Base-by-base conservation (phyloP, 129 eudicot genomes). In the Escallonia rubra region DNA sequence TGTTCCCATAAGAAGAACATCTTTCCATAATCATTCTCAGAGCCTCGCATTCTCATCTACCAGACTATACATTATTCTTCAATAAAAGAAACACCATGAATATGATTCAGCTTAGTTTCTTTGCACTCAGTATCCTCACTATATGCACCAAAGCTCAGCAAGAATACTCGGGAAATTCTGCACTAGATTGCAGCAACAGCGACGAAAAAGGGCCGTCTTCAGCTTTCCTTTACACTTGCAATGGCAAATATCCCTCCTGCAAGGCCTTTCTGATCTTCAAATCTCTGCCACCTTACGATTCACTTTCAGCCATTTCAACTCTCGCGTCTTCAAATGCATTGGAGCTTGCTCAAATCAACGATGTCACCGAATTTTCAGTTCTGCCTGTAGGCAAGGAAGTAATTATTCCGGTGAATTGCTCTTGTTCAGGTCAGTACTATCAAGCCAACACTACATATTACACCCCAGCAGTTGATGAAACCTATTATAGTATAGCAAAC, bases 361-460 rank as follows among this genome's bases (percentile, higher is more conserved):
- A 79, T 48, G 78, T 66, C n/a, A 60, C 83, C 7, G 23, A 34
- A 49, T 69, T 80, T 39, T 11, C 77, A 2, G 67, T 79, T 47
- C 77, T 86, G 54, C 79, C 79, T 0, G 42, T 23, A 42, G 78
- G 55, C 54, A 76, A 71, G 63, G 76, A 82, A 14, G 64, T 86
- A 57, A 65, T 82, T 16, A 9, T 86, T 34, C 88, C 86, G 3
- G 82, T 82, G 7, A 74, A 80, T 34, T 82, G 92, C 71, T 82
- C 88, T 10, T 82, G 92, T 57, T 74, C 70, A 3, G 76, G 68
- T n/a, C 46, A 42, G 54, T 46, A 76, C 63, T 86, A 82, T 65
- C 75, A 77, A 77, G 81, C 88, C 60, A 74, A 41, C 55, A 64
- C 92, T 10, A 53, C 15, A 4, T 86, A 67, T 69, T 11, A 51